phyloP scores from a whole-genome alignment of 202 grass and related monocot genomes.

The Musa balbisiana region DNA sequence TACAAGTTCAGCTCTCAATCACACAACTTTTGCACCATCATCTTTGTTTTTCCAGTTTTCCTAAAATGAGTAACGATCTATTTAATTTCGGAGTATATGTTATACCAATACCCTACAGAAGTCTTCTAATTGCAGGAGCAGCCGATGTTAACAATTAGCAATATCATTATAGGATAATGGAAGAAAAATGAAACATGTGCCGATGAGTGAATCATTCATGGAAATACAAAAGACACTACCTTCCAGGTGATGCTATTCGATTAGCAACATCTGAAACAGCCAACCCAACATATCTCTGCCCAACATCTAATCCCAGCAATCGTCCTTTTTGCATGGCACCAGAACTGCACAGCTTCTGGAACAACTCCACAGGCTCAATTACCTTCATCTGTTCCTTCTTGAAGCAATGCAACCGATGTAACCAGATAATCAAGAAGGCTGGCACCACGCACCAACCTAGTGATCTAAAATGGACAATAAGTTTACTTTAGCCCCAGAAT shows the following conservation, averaged over 20 bases:
- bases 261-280: constrained; percentile 61
- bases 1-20: too few relatives aligned
- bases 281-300: constrained; percentile 69
- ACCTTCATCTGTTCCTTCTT: constrained; percentile 41
- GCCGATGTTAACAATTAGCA: neutral
- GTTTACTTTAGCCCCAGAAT: too few relatives aligned
- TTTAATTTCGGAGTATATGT: too few relatives aligned
- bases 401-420: too few relatives aligned
- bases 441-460: neutral
- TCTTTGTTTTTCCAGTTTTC: too few relatives aligned
- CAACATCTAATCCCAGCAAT: constrained; percentile 84
- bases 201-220: neutral
- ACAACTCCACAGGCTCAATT: constrained; percentile 44
- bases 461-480: neutral
- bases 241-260: constrained; percentile 55
- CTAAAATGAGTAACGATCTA: too few relatives aligned
- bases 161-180: neutral
- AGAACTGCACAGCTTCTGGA: constrained; percentile 48
- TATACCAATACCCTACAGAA: too few relatives aligned
- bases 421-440: too few relatives aligned
- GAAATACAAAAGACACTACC: constrained; percentile 27
- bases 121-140: too few relatives aligned
- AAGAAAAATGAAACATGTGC: neutral
- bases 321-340: constrained; percentile 28
- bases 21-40: too few relatives aligned